Base-by-base conservation (phyloP, 768 basidiomycete species). In the Pulveroboletus ravenelii region DNA sequence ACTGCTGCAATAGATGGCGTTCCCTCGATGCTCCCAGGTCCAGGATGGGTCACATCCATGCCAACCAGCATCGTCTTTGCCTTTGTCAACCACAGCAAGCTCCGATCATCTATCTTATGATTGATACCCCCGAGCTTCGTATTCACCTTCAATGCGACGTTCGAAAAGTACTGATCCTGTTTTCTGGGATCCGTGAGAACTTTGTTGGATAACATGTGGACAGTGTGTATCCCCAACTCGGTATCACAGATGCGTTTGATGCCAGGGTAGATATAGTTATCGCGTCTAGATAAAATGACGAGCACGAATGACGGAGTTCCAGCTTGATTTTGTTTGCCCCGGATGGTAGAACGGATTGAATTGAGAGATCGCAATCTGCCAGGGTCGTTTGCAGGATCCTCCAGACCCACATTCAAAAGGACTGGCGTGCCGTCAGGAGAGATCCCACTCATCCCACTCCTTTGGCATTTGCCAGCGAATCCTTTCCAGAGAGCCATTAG, bases 1-100 rank as follows among this genome's bases (percentile, higher is more conserved):
- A 92, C 84, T 0, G 88, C 89, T 0, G 87, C 87, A 39, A 93
- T 85, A 0, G 87, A 89, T 3, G 90, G 90, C 1, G 88, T 84
- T 3, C 89, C 90, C 3, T 75, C 74, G 45, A 72, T 63, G 55
- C 85, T 86, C 6, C 70, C 76, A 1, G 85, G 84, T 2, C 85
- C 78, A 4, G 89, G 87, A 55, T 92, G 89, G 0, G 87, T 91
- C 0, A 89, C 87, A 60, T 92, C 89, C 55, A 89, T 87, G 0
- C 90, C 90, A 3, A 93, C 82, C 61, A 93, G 70, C 85, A 93
- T 92, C 10, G 89, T 91, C 47, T 76, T 76, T 56, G 75, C 74
- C 64, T 78, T 78, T 1, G 65, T 79, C 41, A 91, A 68, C 88
- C 88, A 91, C 34, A 53, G 58, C 76, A 84, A 79, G 1, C 79